Evolutionary conservation across 441 rosid species (phyloP).

Genomic region (Dalechampia spathulata): DNA sequence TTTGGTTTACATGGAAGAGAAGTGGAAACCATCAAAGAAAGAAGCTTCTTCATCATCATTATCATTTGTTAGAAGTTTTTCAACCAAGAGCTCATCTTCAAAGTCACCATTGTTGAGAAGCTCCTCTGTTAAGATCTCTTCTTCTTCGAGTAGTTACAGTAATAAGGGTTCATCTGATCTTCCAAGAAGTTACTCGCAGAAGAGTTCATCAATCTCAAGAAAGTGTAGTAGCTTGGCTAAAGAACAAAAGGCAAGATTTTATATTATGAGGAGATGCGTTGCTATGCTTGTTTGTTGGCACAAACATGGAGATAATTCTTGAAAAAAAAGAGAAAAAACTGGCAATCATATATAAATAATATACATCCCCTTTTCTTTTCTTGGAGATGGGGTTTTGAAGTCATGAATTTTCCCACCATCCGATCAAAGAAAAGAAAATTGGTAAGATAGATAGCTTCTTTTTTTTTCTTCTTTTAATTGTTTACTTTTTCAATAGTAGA

Average conservation of each 20-base stretch:
- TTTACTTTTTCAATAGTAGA: background rate
- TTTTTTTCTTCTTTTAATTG: background rate
- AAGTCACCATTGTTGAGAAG: slow-evolving; percentile 60
- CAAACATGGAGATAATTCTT: slow-evolving; percentile 81
- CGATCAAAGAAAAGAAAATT: slow-evolving; percentile 17
- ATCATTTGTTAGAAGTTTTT: slow-evolving; percentile 59
- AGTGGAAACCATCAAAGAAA: slow-evolving; percentile 71
- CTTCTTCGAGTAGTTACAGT: slow-evolving; percentile 21
- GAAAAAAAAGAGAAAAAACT: no score
- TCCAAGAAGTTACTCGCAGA: slow-evolving; percentile 51
- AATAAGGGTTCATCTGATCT: slow-evolving; percentile 20
- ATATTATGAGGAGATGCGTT: slow-evolving; percentile 96
- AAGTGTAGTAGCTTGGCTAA: slow-evolving; percentile 87
- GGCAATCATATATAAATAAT: no score
- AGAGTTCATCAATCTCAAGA: slow-evolving; percentile 45
- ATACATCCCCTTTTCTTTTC: slow-evolving; percentile 1
- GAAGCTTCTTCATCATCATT: slow-evolving; percentile 25
- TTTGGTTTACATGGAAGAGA: slow-evolving; percentile 55
- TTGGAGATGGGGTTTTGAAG: slow-evolving; percentile 19
- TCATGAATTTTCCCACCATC: slow-evolving; percentile 15
- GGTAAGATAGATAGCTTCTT: slow-evolving; percentile 5
- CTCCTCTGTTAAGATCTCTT: slow-evolving; percentile 55
- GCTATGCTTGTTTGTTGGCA: slow-evolving; percentile 99
- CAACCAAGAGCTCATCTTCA: slow-evolving; percentile 56
- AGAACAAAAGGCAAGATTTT: slow-evolving; percentile 92